Conservation (phyloP, 495 filamentous ascomycete species). For the Penicillium riverlandense region DNA sequence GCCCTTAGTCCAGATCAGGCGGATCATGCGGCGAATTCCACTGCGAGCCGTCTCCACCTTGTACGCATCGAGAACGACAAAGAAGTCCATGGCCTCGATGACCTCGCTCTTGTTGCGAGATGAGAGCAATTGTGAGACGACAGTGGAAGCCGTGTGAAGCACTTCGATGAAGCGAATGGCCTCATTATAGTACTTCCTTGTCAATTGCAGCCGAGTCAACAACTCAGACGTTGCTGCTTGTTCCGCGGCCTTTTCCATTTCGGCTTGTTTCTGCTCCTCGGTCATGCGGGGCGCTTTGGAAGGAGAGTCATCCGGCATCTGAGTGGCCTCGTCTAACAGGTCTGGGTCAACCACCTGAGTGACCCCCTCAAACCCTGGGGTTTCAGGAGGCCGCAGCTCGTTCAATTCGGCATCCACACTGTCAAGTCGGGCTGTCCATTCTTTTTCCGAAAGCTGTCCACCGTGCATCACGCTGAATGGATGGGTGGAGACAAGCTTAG, state of each 20-base stretch:
- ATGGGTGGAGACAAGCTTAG: constrained; percentile 81
- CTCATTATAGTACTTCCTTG: constrained; percentile 82
- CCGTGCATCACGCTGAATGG: constrained; percentile 91
- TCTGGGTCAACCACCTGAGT: constrained; percentile 57
- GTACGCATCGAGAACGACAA: constrained; percentile 89
- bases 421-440: constrained; percentile 76
- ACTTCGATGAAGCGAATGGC: constrained; percentile 92
- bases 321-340: constrained; percentile 86
- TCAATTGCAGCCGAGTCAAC: constrained; percentile 78
- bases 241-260: constrained; percentile 61
- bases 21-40: constrained; percentile 89
- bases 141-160: constrained; percentile 70
- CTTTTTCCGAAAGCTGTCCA: constrained; percentile 71
- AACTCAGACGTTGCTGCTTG: constrained; percentile 68
- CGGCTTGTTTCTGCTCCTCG: constrained; percentile 48
- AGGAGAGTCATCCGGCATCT: constrained; percentile 57
- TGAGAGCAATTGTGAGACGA: constrained; percentile 78
- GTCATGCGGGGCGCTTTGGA: constrained; percentile 55
- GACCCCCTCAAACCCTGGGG: constrained; percentile 62
- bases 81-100: constrained; percentile 98
- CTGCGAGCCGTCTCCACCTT: constrained; percentile 83
- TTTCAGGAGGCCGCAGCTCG: constrained; percentile 68
- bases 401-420: constrained; percentile 75
- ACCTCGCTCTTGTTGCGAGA: constrained; percentile 97
- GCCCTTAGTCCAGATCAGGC: constrained; percentile 97